A percentile compares a stretch with the other conserved stretches of the same genome.
phyloP scores from a whole-genome alignment of 163 green algal species.

The Chloromonas sp. region DNA sequence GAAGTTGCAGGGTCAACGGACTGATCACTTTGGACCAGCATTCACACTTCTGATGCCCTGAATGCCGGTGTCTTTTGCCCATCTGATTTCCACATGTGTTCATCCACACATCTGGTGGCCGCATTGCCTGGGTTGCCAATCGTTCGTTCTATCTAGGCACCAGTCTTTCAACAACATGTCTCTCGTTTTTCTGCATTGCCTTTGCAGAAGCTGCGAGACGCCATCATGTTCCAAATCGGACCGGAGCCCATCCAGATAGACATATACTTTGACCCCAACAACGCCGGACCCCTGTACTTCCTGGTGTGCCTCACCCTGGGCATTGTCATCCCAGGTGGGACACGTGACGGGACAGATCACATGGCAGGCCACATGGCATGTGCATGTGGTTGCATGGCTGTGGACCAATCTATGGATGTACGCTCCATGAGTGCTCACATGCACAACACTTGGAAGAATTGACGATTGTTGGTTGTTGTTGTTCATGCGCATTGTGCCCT shows the following conservation, averaged over 20 bases:
- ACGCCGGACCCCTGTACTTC: slow-evolving; percentile 49
- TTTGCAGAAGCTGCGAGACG: slow-evolving; percentile 8
- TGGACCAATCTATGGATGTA: background rate
- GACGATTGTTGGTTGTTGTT: too few species aligned
- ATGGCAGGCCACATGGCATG: background rate
- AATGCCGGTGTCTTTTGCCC: too few species aligned
- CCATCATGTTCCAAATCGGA: slow-evolving; percentile 8
- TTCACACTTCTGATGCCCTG: background rate
- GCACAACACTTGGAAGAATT: too few species aligned
- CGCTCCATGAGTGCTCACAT: background rate
- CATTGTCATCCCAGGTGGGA: slow-evolving; percentile 41
- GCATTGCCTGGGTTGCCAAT: too few species aligned
- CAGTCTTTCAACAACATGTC: too few species aligned
- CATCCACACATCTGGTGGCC: too few species aligned
- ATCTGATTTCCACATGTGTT: too few species aligned
- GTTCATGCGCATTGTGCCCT: too few species aligned
- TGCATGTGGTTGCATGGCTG: background rate
- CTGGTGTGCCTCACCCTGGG: slow-evolving; percentile 44
- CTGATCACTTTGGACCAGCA: too few species aligned
- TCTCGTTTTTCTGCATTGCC: background rate
- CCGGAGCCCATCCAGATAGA: slow-evolving; percentile 16
- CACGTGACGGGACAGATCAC: background rate
- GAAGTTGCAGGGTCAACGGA: too few species aligned
- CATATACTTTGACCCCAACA: slow-evolving; percentile 35
- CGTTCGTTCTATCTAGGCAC: too few species aligned